Base-by-base conservation (phyloP, 2,329 filamentous ascomycete species). In the Teratosphaeriaceae sp. region DNA sequence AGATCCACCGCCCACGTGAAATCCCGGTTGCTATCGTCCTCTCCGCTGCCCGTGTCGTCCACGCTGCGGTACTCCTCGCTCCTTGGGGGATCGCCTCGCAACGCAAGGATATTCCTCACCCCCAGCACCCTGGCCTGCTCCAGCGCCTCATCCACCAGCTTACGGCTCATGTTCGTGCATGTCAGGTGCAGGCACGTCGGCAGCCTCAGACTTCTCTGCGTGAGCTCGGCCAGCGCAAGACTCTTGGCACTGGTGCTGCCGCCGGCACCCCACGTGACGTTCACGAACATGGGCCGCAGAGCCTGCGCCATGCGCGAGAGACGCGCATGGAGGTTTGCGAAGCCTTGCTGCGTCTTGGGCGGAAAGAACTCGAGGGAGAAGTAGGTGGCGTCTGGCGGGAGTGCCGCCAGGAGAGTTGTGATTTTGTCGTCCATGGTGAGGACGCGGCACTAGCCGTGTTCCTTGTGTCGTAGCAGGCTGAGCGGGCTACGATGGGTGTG, bases 321-420 rank as follows among this genome's bases (percentile, higher is more conserved):
- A 61, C 92, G 88, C 52, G 86, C 85, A 62, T 90, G 85, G 43
- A 98, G 80, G 66, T 98, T 98, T 50, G 87, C 84, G 59, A 92
- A 94, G 52, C 92, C 92, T 82, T 94, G 95, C 48, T 84, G 76
- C 36, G 92, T 98, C 73, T 97, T 98, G 50, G 92, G 92, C 54
- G 92, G 92, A 71, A 98, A 98, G 79, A 98, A 98, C 71, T 98
- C 92, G 67, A 97, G 83, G 37, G 92, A 97, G 69, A 95, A 94
- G 73, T 92, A 97, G 63, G 78, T 81, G 52, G 79, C 78, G 66
- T 86, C 80, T 51, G 83, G 78, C 65, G 87, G 85, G 70, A 98
- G 71, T 48, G 88, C 86, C 68, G 86, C 85, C 62, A 97, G 90
- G 75, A 95, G 95, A 74, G 94, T 85, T 50, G 88, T 94, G 63